Evolutionary conservation across 345 rosid genomes (phyloP), one percentile per base, ranked within the genome.

Genomic region (Hirschfeldia incana): DNA sequence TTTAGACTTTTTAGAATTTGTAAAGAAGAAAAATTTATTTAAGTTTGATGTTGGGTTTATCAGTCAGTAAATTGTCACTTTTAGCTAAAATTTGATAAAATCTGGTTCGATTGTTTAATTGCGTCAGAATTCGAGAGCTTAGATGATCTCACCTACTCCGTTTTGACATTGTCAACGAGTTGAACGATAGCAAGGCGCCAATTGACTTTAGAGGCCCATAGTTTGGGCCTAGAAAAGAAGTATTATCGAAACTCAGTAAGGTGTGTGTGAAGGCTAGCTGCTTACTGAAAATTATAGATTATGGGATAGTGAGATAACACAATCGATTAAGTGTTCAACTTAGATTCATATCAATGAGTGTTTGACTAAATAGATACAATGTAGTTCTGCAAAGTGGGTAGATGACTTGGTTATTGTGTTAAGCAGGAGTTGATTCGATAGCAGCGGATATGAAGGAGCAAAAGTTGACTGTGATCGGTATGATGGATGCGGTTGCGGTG

Each of bases 381-480:
- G 61, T 55, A 17, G 34, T 11, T 37, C 15, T 78, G 67, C 15
- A 66, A 72, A 59, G 33, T 32, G 5, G 6, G 26, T 28, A 42
- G 2, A 21, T 1, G 15, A 29, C 32, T 26, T 72, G 59, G 30
- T 61, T 73, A 16, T 15, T 33, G 34, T 65, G 65, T 37, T 16
- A 29, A 27, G 32, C 89, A 91, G 94, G 97, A 70, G 94, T 92
- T 64, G 97, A 91, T 89, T 90, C 97, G 15, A 94, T 94, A 72
- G 89, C 91, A 13, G 97, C 93, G 39, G 97, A 94, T 83, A 77
- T 84, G 65, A 94, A 92, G 84, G 97, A 94, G 2, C 97, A 91
- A 84, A 94, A 94, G 82, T 81, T 94, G 76, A 94, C 94, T 4
- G 95, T 94, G 85, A 83, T 87, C 61, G 98, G 98, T 73, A 15